A percentile compares a stretch with the other conserved stretches of the same genome.
Evolutionary conservation across 208 protist species (phyloP).

Genomic region (Crithidia thermophila): DNA sequence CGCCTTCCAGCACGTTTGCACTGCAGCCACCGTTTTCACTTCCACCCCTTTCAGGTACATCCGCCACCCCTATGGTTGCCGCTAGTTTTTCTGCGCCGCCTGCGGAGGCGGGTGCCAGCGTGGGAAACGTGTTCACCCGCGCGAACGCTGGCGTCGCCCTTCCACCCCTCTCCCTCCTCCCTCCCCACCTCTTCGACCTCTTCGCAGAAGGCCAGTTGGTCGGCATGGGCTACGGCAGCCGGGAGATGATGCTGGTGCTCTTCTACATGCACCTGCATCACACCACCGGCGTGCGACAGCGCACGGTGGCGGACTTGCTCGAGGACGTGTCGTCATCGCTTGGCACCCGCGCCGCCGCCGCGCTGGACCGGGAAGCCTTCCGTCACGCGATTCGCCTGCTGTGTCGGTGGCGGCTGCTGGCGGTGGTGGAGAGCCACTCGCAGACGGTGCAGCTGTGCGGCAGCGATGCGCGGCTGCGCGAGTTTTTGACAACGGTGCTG

Average conservation of each 20-base stretch:
- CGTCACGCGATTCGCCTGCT: conserved; percentile 50
- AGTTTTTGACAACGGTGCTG: conserved; percentile 52
- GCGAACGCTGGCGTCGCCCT: background rate
- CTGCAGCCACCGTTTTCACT: background rate
- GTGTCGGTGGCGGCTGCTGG: conserved; percentile 57
- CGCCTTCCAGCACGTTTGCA: background rate
- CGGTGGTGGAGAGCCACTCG: conserved; percentile 23
- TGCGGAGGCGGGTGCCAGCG: too few species aligned
- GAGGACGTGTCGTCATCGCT: conserved; percentile 78
- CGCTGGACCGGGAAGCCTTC: conserved; percentile 65
- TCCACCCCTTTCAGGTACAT: background rate
- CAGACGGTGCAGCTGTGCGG: conserved; percentile 50
- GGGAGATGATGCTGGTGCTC: conserved; percentile 60
- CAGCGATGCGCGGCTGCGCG: conserved; percentile 48
- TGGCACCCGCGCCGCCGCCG: conserved; percentile 63
- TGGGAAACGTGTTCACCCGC: background rate
- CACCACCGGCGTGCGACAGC: conserved; percentile 39
- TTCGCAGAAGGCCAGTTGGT: conserved; percentile 56
- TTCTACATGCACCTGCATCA: conserved; percentile 66
- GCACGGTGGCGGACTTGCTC: conserved; percentile 66
- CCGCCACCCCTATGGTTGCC: background rate
- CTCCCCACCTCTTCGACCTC: conserved; percentile 51
- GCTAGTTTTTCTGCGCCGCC: too few species aligned
- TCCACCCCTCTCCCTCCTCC: conserved; percentile 24
- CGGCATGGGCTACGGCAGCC: conserved; percentile 55